phyloP scores from a whole-genome alignment of 306 rosid species.

The Vachellia pachyceras region DNA sequence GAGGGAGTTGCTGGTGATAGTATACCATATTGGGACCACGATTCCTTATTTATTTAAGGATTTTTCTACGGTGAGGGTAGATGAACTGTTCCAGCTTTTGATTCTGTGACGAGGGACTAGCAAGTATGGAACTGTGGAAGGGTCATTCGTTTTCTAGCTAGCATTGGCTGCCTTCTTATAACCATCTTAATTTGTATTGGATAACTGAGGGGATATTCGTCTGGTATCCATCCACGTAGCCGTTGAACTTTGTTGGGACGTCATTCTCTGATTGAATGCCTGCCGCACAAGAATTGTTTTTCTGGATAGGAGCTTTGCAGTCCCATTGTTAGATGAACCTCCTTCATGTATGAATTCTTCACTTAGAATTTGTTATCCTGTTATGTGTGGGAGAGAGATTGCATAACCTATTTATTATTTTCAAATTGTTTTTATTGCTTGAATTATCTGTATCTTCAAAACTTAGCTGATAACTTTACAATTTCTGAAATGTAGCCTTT shows the following conservation, averaged over 20 bases:
- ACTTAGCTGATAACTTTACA: neutral
- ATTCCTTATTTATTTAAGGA: constrained; percentile 2
- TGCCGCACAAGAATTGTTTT: neutral
- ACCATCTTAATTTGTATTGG: constrained; percentile 1
- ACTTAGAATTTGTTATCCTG: constrained; percentile 13
- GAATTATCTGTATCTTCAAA: neutral
- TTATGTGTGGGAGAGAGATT: neutral
- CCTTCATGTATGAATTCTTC: neutral
- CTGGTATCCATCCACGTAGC: neutral
- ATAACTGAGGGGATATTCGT: neutral
- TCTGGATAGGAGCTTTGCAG: neutral
- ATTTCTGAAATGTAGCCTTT: neutral
- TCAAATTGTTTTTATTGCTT: neutral
- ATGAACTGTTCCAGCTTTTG: neutral
- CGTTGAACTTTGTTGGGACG: too few species aligned
- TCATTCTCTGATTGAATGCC: neutral
- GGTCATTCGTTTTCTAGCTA: neutral
- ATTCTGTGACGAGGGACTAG: constrained; percentile 11
- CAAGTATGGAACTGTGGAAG: neutral
- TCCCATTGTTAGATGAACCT: neutral
- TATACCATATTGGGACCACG: neutral
- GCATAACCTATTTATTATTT: neutral
- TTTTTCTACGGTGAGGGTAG: constrained; percentile 12
- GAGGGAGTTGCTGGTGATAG: constrained; percentile 8
- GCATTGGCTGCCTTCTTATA: neutral